Base-by-base conservation (phyloP, 352 stramenopile genomes). In the Phytophthora megakarya region DNA sequence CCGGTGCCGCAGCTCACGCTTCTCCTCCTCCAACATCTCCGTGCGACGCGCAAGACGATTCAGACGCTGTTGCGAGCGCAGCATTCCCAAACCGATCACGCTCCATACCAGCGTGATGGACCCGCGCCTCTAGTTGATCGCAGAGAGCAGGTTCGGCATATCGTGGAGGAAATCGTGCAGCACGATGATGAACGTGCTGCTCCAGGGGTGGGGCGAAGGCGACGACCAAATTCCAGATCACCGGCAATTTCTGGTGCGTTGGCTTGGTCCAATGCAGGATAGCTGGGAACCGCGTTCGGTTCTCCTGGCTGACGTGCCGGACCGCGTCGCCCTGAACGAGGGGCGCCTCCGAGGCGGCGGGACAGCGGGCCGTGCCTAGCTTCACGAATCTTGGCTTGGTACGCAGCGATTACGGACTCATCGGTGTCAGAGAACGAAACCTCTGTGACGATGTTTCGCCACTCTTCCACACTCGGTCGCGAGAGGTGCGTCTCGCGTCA, bases 311-410 rank as follows among this genome's bases (percentile, higher is more conserved):
- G 39, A 65, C 39, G 46, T 65, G 23, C 47, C 47, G 13, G 54
- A 54, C 28, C 11, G 19, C 9, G 43, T 62, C 30, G 16, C 22
- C 21, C 43, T 32, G 33, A 54, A 65, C 12, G 39, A 65, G 46
- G 56, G 45, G 40, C 30, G 30, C 13, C 30, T n/a, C n/a, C n/a
- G n/a, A n/a, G n/a, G n/a, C n/a, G n/a, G n/a, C n/a, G n/a, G n/a
- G n/a, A n/a, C n/a, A n/a, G n/a, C n/a, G 7, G 22, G 18, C 23
- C 48, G 39, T 38, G 38, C 37, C 38, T 45, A 46, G 50, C 42
- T 10, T 5, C 42, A n/a, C 21, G 10, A 3, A 48, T 7, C 8
- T 45, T 37, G 54, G 25, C 1, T 3, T 23, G 23, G 15, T 49
- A 49, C 2, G 12, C 12, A 3, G 15, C 23, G 6, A 23, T 23